These are phyloP conservation scores for Boletus vinaceobasis DNA, from an alignment of 768 basidiomycete genomes.

Conservation along the genomic window DNA sequence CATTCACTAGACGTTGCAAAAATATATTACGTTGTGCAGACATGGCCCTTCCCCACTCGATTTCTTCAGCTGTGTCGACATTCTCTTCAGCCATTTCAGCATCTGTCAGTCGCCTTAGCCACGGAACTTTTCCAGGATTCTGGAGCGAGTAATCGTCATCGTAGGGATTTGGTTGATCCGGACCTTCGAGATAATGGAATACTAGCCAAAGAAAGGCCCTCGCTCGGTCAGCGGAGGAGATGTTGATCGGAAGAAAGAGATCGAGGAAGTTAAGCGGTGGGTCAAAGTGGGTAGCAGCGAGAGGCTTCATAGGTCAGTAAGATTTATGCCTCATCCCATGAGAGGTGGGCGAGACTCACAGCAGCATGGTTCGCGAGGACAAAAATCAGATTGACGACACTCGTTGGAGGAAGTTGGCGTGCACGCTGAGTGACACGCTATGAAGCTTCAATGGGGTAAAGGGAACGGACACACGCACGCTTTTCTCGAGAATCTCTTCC, in stretches of 20 bases:
- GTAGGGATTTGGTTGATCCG: slow-evolving; percentile 67
- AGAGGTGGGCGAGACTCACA: slow-evolving; percentile 41
- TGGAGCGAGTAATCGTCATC: slow-evolving; percentile 59
- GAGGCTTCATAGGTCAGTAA: slow-evolving; percentile 40
- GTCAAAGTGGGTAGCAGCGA: slow-evolving; percentile 70
- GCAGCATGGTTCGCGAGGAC: slow-evolving; percentile 75
- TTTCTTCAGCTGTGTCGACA: slow-evolving; percentile 72
- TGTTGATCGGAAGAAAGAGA: slow-evolving; percentile 73
- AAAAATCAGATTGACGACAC: slow-evolving; percentile 83
- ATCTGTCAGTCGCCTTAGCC: slow-evolving; percentile 51
- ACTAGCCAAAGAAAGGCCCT: slow-evolving; percentile 80
- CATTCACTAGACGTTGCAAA: slow-evolving; percentile 62
- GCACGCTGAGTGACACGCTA: slow-evolving; percentile 39
- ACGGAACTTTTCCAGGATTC: slow-evolving; percentile 62
- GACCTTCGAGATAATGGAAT: slow-evolving; percentile 75
- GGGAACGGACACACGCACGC: slow-evolving; percentile 41
- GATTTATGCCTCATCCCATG: slow-evolving; percentile 1
- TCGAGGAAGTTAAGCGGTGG: slow-evolving; percentile 74
- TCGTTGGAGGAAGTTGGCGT: slow-evolving; percentile 73
- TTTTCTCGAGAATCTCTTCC: slow-evolving; percentile 65
- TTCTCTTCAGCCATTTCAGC: slow-evolving; percentile 65
- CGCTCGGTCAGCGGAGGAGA: slow-evolving; percentile 72
- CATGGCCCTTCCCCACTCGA: slow-evolving; percentile 77
- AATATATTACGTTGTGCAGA: slow-evolving; percentile 67
- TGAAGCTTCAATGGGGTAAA: slow-evolving; percentile 4